phyloP scores from a whole-genome alignment of 176 grass and related monocot genomes.

The Cenchrus americanus region DNA sequence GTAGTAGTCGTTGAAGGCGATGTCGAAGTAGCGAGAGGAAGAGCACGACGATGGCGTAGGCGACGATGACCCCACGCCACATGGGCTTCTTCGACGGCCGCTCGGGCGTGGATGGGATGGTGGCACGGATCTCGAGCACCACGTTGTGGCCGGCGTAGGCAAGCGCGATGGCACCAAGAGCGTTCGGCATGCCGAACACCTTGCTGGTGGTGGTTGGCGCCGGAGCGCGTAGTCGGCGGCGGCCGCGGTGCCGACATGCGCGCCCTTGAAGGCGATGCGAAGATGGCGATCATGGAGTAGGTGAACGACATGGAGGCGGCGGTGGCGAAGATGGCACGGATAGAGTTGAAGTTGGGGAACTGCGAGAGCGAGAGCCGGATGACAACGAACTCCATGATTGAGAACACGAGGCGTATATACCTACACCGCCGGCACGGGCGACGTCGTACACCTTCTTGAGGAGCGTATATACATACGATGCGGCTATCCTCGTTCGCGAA shows the following conservation, averaged over 20 bases:
- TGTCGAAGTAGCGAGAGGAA: conserved; percentile 86
- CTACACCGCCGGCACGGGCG: conserved; percentile 42
- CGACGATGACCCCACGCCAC: conserved; percentile 47
- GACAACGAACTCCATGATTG: neutral
- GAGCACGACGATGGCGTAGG: conserved; percentile 46
- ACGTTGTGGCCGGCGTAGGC: conserved; percentile 64
- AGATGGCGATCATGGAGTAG: conserved; percentile 30
- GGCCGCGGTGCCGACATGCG: neutral
- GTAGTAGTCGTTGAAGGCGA: conserved; percentile 61
- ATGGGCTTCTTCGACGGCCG: neutral
- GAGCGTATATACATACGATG: no score
- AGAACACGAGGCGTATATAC: conserved; percentile 13
- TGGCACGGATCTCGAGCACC: conserved; percentile 91
- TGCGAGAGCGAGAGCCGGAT: neutral
- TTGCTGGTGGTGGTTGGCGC: conserved; percentile 3
- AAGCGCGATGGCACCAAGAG: conserved; percentile 42
- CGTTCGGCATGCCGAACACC: conserved; percentile 46
- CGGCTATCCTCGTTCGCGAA: no score
- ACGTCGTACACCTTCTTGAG: conserved; percentile 53
- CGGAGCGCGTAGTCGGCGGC: conserved; percentile 12
- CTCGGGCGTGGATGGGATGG: conserved; percentile 48
- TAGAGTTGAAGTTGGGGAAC: neutral
- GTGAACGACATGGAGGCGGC: neutral
- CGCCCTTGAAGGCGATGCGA: neutral
- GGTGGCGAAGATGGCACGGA: neutral